These are phyloP conservation scores for Xenoacremonium recifei DNA, from an alignment of 2,329 filamentous ascomycete genomes.

Conservation along the genomic window DNA sequence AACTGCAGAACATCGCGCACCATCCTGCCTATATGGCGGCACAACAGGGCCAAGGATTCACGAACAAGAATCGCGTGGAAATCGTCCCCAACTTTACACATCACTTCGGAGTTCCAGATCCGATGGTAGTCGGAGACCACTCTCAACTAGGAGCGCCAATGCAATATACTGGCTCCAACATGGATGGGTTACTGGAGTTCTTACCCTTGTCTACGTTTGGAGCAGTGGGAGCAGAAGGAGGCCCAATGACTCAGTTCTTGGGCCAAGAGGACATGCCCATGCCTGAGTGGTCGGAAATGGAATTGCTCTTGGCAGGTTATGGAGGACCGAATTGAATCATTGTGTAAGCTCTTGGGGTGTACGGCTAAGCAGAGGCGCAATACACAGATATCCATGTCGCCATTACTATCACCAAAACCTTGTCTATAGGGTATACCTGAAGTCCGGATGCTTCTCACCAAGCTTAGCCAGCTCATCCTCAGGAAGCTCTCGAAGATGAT, in stretches of 20 bases:
- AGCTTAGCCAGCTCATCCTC: slow-evolving; percentile 35
- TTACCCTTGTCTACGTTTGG: slow-evolving; percentile 9
- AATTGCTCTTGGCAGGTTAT: slow-evolving; percentile 17
- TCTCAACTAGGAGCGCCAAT: neutral
- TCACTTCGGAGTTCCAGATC: neutral
- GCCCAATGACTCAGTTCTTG: slow-evolving; percentile 13
- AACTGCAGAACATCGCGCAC: neutral
- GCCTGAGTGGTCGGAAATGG: slow-evolving; percentile 23
- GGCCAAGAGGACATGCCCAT: slow-evolving; percentile 11
- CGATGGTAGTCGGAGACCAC: neutral
- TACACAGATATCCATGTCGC: too few species aligned
- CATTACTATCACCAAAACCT: too few species aligned
- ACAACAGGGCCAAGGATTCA: slow-evolving; percentile 4
- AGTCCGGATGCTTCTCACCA: too few species aligned
- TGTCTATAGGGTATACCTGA: too few species aligned
- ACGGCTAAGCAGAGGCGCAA: too few species aligned
- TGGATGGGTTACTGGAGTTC: slow-evolving; percentile 15
- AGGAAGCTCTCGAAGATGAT: slow-evolving; percentile 31
- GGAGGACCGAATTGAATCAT: slow-evolving; percentile 4
- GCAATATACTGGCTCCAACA: slow-evolving; percentile 1
- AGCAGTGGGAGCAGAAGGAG: slow-evolving; percentile 6
- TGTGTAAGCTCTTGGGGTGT: too few species aligned
- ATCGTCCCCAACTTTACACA: neutral
- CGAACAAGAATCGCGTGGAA: slow-evolving; percentile 5
- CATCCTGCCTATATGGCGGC: neutral